Conservation (phyloP, 805 yeast species). For the Hanseniaspora pseudoguilliermondii region DNA sequence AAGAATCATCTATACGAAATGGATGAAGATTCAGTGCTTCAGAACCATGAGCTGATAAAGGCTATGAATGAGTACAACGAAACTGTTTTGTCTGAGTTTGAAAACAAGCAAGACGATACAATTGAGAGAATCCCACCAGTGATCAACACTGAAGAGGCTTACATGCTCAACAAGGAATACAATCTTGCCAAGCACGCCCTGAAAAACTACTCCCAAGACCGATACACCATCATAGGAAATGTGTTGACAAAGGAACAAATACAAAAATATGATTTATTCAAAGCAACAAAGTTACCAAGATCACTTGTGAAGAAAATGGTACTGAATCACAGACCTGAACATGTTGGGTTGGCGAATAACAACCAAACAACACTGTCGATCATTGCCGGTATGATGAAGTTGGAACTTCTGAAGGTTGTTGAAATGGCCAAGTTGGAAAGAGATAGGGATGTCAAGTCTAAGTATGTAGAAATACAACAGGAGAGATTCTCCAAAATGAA, state of each 20-base stretch:
- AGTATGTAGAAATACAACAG: neutral
- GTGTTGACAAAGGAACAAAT: conserved; percentile 1
- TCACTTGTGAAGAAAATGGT: conserved; percentile 10
- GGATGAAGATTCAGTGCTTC: neutral
- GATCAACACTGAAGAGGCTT: conserved; percentile 5
- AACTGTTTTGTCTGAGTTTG: neutral
- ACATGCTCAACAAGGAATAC: conserved; percentile 5
- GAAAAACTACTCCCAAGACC: conserved; percentile 3
- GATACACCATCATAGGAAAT: conserved; percentile 8
- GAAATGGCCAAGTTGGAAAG: conserved; percentile 9
- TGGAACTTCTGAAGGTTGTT: conserved; percentile 6
- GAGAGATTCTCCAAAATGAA: conserved; percentile 2
- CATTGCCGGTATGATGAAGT: conserved; percentile 11
- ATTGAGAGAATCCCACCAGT: conserved; percentile 2
- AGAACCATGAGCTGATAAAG: neutral
- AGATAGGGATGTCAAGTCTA: conserved; percentile 1
- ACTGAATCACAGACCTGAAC: conserved; percentile 2
- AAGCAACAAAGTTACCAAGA: conserved; percentile 10
- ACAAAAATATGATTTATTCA: conserved; percentile 9
- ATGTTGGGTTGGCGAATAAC: conserved; percentile 7
- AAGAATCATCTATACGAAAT: conserved; percentile 1
- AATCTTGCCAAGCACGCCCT: conserved; percentile 5
- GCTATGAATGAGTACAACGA: conserved; percentile 2
- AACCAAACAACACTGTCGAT: conserved; percentile 10
- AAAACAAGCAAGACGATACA: neutral